Evolutionary conservation across 176 grass and related monocot species (phyloP), one percentile per base, ranked within the genome.

Genomic region (Oryza meridionalis): DNA sequence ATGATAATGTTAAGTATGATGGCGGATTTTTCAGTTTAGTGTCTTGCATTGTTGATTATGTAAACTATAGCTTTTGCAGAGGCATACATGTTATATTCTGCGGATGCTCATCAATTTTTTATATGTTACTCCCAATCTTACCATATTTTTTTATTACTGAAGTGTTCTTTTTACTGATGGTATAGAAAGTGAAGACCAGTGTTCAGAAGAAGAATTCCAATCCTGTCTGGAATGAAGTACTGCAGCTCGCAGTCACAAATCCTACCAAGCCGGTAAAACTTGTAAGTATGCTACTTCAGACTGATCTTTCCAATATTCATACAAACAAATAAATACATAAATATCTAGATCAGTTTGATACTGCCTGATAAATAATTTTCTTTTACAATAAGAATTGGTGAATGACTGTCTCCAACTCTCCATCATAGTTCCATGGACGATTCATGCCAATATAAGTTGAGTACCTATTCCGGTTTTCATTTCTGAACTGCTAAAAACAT

Each of bases 161-260:
- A 72, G 8, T 87, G 89, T 58, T 65, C 9, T 19, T 87, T 77
- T 79, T 87, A 5, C 31, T 66, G 38, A 61, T 72, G 49, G 2
- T 62, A 69, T 72, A 97, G 92, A 97, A 90, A 82, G 69, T 93
- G 84, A 94, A 94, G 83, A 94, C 88, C 64, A 84, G 84, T 79
- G 95, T 97, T 19, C 91, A 91, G 84, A 91, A 97, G 88, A 94
- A 93, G 51, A 89, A 85, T 71, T 45, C 76, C 17, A 93, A 94
- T 84, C 95, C 95, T 35, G 72, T 91, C 42, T 97, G 92, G 90
- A 93, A 97, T 81, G 95, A 97, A 81, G 88, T 91, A 32, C 68
- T 97, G 44, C 81, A 90, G 58, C 86, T 97, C 9, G 81, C 90
- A 4, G 65, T 97, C 35, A 85, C 90, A 84, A 72, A 93, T 84